Evolutionary conservation across 345 rosid species (phyloP).

Genomic region (Sonneratia caseolaris): DNA sequence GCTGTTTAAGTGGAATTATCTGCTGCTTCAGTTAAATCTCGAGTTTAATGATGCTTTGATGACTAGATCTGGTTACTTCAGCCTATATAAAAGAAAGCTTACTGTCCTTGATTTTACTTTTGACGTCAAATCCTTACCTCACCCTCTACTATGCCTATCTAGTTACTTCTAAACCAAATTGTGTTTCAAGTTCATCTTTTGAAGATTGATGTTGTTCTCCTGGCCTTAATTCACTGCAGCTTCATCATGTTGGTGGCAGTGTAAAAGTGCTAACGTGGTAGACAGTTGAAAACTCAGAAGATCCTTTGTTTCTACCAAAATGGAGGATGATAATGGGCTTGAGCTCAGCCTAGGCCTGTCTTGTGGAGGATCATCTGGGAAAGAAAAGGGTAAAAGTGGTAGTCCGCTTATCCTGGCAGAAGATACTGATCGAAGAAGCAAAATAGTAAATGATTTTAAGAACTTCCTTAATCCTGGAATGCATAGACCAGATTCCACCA

Average conservation of each 20-base stretch:
- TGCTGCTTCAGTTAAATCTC: too few relatives aligned
- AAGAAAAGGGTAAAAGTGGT: slow-evolving; percentile 57
- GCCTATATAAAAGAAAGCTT: too few relatives aligned
- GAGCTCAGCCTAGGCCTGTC: slow-evolving; percentile 95
- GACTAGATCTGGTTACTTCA: too few relatives aligned
- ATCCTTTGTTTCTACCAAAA: neutral
- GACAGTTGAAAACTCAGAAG: neutral
- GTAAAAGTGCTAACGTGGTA: neutral
- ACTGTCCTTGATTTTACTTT: too few relatives aligned
- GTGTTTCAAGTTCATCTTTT: neutral
- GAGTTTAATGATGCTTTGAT: too few relatives aligned
- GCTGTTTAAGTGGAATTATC: too few relatives aligned
- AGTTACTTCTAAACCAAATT: too few relatives aligned
- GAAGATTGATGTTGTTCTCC: neutral
- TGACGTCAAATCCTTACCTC: too few relatives aligned
- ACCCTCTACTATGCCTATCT: too few relatives aligned
- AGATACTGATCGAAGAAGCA: slow-evolving; percentile 61
- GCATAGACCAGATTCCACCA: slow-evolving; percentile 49
- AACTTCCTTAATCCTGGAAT: slow-evolving; percentile 49
- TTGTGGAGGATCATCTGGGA: slow-evolving; percentile 71
- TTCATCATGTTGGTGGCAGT: neutral
- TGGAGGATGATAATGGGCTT: slow-evolving; percentile 80
- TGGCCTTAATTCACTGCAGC: neutral
- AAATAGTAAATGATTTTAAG: slow-evolving; percentile 62
- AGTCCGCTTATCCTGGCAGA: slow-evolving; percentile 41